Conservation (phyloP, 2,329 filamentous ascomycete genomes). For the Sarocladiaceae sp. region DNA sequence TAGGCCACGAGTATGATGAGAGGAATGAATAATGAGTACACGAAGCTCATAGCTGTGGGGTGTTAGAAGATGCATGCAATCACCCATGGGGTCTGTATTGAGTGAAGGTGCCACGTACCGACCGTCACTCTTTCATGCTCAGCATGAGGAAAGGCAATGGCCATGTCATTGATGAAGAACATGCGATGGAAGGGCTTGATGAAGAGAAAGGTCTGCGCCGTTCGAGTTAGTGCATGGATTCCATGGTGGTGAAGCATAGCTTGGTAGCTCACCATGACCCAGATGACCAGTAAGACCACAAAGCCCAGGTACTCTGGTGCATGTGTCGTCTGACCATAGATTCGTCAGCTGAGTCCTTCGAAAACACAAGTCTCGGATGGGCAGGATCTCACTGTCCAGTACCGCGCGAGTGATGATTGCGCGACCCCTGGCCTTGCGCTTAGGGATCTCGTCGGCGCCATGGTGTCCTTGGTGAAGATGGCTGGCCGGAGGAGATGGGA, state of each 20-base stretch:
- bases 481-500: background rate
- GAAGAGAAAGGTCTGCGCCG: slow-evolving; percentile 18
- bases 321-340: slow-evolving; percentile 65
- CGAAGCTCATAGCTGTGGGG: slow-evolving; percentile 59
- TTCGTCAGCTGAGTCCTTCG: no score
- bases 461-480: slow-evolving; percentile 4
- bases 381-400: slow-evolving; percentile 37
- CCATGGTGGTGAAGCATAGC: slow-evolving; percentile 13
- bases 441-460: background rate
- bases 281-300: slow-evolving; percentile 59
- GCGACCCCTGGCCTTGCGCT: background rate
- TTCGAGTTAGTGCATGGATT: slow-evolving; percentile 17
- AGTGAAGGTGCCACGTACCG: slow-evolving; percentile 39
- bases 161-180: slow-evolving; percentile 81
- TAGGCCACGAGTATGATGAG: slow-evolving; percentile 59
- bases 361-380: no score
- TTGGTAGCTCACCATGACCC: slow-evolving; percentile 46
- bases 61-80: background rate
- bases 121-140: slow-evolving; percentile 77
- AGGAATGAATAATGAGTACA: slow-evolving; percentile 72
- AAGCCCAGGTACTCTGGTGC: slow-evolving; percentile 84
- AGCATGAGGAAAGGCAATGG: slow-evolving; percentile 83
- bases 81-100: background rate
- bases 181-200: slow-evolving; percentile 88
- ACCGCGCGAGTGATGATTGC: slow-evolving; percentile 21